These are phyloP conservation scores for Epithemia pelagica DNA, from an alignment of 108 stramenopile genomes.

Conservation along the genomic window DNA sequence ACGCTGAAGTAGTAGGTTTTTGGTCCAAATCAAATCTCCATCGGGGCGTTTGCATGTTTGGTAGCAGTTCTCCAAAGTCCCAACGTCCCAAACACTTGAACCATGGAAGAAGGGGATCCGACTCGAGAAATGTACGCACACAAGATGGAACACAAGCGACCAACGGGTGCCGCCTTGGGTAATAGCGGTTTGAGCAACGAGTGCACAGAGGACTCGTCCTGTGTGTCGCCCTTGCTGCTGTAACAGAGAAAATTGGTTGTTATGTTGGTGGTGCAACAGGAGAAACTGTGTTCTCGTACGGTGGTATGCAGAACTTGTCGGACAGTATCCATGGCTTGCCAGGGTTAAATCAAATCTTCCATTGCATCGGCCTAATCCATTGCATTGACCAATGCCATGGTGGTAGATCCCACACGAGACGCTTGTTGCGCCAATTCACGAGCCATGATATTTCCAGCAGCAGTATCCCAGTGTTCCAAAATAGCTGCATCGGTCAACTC, in stretches of 20 bases:
- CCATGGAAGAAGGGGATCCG: constrained; percentile 66
- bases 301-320: constrained; percentile 27
- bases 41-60: constrained; percentile 35
- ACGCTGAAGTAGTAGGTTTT: background rate
- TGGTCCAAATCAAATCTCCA: constrained; percentile 5
- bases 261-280: no score
- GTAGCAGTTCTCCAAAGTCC: constrained; percentile 65
- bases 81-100: constrained; percentile 65
- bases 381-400: constrained; percentile 56
- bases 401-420: constrained; percentile 36
- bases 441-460: constrained; percentile 26
- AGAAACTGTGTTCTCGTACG: constrained; percentile 27
- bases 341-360: constrained; percentile 33
- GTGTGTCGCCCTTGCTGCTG: background rate
- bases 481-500: constrained; percentile 56
- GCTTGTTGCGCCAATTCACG: constrained; percentile 31
- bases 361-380: constrained; percentile 68
- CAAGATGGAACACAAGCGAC: constrained; percentile 78
- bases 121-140: constrained; percentile 70
- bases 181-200: constrained; percentile 19
- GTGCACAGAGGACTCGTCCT: background rate
- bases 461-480: constrained; percentile 39
- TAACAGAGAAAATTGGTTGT: no score
- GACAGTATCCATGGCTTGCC: constrained; percentile 35
- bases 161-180: constrained; percentile 57